These are phyloP conservation scores for Alternaria infectoria DNA, from an alignment of 2,329 filamentous ascomycete species.

Conservation along the genomic window DNA sequence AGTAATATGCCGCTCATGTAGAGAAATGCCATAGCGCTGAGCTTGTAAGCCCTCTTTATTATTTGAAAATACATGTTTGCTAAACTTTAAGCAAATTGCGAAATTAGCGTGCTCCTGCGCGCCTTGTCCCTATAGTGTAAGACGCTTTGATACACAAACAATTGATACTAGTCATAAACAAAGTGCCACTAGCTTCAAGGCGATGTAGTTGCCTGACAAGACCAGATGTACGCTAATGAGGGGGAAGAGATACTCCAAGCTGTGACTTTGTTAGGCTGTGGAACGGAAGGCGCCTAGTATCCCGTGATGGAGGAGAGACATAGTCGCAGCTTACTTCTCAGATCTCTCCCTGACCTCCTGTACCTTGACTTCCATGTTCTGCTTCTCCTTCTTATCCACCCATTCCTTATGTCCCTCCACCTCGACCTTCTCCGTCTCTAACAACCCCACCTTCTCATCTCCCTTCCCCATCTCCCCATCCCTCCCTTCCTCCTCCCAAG, in stretches of 20 bases:
- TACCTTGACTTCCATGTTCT: too few relatives aligned
- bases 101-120: background rate
- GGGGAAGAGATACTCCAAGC: too few relatives aligned
- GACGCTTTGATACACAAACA: background rate
- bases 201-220: too few relatives aligned
- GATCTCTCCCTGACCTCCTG: too few relatives aligned
- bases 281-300: background rate
- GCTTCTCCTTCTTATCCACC: too few relatives aligned
- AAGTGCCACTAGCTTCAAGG: background rate
- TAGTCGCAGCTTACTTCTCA: background rate
- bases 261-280: background rate
- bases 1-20: background rate
- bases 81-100: background rate
- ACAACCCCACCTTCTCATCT: too few relatives aligned
- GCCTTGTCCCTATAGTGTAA: background rate
- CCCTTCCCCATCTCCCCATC: too few relatives aligned
- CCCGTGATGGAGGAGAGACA: background rate
- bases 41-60: background rate
- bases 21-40: background rate
- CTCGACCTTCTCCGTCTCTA: too few relatives aligned
- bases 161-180: fast-evolving
- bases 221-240: too few relatives aligned
- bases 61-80: background rate
- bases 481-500: background rate
- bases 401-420: too few relatives aligned